Conservation (phyloP, 192 early-diverging fungal genomes). For the Backusella australiensis region DNA sequence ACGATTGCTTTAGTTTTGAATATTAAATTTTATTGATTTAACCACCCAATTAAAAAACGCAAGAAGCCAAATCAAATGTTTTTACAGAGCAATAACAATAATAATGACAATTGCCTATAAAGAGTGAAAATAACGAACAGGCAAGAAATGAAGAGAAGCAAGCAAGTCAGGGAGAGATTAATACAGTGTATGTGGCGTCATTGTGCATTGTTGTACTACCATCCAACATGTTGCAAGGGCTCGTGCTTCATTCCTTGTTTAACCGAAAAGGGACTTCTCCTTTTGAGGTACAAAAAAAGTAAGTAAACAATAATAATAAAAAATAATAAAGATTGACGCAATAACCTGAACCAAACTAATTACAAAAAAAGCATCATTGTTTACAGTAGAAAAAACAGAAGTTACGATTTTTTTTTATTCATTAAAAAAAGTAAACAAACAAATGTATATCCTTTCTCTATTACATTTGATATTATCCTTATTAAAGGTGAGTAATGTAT, state of each 20-base stretch:
- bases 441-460: background rate
- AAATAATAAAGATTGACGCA: background rate
- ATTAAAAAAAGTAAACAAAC: background rate
- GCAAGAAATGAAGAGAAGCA: background rate
- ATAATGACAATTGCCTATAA: background rate
- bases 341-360: background rate
- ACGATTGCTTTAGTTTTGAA: background rate
- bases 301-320: background rate
- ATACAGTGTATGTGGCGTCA: background rate
- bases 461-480: background rate
- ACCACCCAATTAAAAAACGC: background rate
- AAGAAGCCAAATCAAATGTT: background rate
- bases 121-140: background rate
- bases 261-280: constrained; percentile 3
- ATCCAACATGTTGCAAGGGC: background rate
- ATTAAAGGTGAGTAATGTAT: background rate
- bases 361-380: background rate
- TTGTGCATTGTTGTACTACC: constrained; percentile 4
- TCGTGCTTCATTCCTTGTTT: constrained; percentile 4
- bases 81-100: background rate
- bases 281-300: background rate
- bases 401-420: background rate
- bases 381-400: background rate
- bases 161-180: background rate
- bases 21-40: background rate